Evolutionary conservation across 1,139 yeast genomes (phyloP), one percentile per base, ranked within the genome.

Genomic region (Candida mesenterica): DNA sequence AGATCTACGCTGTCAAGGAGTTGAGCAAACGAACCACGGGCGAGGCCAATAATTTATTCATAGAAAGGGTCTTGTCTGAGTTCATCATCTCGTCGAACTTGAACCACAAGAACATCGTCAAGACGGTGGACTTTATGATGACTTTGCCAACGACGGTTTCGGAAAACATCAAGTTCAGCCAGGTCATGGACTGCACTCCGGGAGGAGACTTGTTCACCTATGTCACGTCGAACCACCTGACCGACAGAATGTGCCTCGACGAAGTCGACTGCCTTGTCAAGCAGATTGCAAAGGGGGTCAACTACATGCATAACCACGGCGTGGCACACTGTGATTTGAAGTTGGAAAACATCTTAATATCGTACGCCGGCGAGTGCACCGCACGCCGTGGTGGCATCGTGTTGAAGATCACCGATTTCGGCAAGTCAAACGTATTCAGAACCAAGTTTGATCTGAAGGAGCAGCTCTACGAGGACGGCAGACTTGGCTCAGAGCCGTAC

Each of bases 181-280:
- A 81, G 52, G 83, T 84, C n/a, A 78, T 83, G 88, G 88, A 81
- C 51, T 82, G 78, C 50, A 79, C 88, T 37, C 75, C 81, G 2
- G 82, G 87, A 34, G 92, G 94, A 24, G 89, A 84, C 56, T 61
- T 85, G 25, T 83, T 65, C 42, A 48, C 61, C 2, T 66, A 65
- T 44, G 38, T 65, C 30, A 54, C 60, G 12, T 53, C 55, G 3
- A 47, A 47, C 23, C 26, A 45, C 7, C 39, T 42, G 1, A 42
- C 52, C 8, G 25, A 33, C 0, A 36, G 22, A 23, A 44, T 59
- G 46, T 38, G 75, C 39, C 68, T 77, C 5, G 60, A 75, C 17
- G 88, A 82, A 51, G 71, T 82, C 20, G 89, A 82, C 52, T 82
- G 90, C 53, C 79, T 79, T 47, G 67, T 80, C 57, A 82, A 82